Conservation (phyloP, 768 basidiomycete species). For the Lyophyllum atratum region DNA sequence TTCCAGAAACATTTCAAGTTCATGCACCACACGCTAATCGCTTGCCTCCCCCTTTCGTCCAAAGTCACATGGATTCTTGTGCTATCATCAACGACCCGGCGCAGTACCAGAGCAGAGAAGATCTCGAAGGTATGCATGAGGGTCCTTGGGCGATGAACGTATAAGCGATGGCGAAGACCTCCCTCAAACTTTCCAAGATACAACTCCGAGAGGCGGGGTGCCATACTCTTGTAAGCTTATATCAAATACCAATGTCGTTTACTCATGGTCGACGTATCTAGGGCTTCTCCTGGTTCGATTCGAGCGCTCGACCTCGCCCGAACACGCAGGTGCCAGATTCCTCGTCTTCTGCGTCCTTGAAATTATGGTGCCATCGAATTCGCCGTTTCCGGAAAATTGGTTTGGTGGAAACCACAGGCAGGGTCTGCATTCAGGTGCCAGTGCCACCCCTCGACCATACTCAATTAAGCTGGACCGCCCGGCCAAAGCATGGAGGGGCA, state of each 20-base stretch:
- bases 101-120: background rate
- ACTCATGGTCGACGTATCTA: background rate
- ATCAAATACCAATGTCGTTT: background rate
- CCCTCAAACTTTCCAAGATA: background rate
- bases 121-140: background rate
- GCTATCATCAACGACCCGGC: conserved; percentile 3
- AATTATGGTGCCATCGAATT: background rate
- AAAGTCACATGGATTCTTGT: background rate
- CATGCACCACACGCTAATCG: no score
- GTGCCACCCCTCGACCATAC: background rate
- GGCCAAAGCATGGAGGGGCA: background rate
- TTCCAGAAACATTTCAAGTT: no score
- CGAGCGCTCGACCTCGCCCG: conserved; percentile 9
- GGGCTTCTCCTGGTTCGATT: conserved; percentile 4
- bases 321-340: conserved; percentile 30
- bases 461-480: background rate
- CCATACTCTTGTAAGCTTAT: conserved; percentile 3
- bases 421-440: no score
- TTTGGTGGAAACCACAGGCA: background rate
- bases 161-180: background rate
- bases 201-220: background rate
- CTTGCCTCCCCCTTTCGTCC: background rate
- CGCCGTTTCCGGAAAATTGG: background rate
- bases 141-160: background rate
- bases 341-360: conserved; percentile 6